Evolutionary conservation across 2,329 filamentous ascomycete species (phyloP).

Genomic region (Aspergillus pseudoglaucus): DNA sequence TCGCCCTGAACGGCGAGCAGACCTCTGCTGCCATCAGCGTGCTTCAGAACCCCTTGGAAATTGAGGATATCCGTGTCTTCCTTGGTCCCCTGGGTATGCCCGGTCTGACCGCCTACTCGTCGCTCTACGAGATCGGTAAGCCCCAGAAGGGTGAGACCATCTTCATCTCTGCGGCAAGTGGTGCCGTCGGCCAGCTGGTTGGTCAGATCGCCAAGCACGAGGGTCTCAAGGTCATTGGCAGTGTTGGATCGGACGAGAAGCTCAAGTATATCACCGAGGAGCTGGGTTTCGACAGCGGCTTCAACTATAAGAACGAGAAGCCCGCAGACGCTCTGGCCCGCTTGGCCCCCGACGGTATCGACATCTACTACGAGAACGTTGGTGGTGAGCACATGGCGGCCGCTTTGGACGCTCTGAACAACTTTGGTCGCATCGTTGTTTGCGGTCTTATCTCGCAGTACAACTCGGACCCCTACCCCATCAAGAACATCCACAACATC

Average conservation of each 20-base stretch:
- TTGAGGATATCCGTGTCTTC: conserved; percentile 51
- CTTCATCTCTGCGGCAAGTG: conserved; percentile 71
- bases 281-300: conserved; percentile 65
- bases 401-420: conserved; percentile 58
- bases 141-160: conserved; percentile 75
- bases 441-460: conserved; percentile 71
- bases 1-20: conserved; percentile 46
- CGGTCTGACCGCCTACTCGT: conserved; percentile 67
- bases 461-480: conserved; percentile 62
- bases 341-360: conserved; percentile 69
- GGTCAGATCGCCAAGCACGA: conserved; percentile 78
- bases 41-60: conserved; percentile 59
- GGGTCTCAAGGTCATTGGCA: conserved; percentile 71
- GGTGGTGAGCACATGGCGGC: conserved; percentile 69
- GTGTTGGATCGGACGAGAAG: conserved; percentile 73
- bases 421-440: conserved; percentile 58
- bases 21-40: conserved; percentile 40
- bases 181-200: conserved; percentile 75
- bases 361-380: conserved; percentile 79
- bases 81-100: conserved; percentile 73
- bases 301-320: conserved; percentile 84
- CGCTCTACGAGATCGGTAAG: conserved; percentile 67
- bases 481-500: conserved; percentile 60
- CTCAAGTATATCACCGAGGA: conserved; percentile 66
- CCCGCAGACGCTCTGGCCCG: conserved; percentile 60